Percentiles rank a stretch among this genome's conserved stretches.
Evolutionary conservation across 768 basidiomycete species (phyloP).

Genomic region (Amanita rubescens): DNA sequence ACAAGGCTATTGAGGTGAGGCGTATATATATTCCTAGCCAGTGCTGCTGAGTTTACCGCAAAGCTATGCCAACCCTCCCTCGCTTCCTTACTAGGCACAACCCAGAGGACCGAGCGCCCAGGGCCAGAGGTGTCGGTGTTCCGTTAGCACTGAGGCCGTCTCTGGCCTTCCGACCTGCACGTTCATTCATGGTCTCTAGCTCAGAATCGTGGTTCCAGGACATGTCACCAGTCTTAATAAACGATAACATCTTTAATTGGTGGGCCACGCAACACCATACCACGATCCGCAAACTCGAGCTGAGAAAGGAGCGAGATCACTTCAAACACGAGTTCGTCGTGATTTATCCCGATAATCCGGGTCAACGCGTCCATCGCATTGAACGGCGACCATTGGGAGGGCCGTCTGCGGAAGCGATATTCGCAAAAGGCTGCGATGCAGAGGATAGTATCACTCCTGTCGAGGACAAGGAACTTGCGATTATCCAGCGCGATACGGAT

Average conservation of each 20-base stretch:
- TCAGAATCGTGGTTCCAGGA: background rate
- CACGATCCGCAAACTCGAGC: background rate
- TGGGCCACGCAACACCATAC: background rate
- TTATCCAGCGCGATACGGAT: background rate
- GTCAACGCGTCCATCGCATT: background rate
- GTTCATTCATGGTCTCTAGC: background rate
- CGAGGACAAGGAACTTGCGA: background rate
- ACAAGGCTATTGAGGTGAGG: no score
- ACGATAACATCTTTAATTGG: background rate
- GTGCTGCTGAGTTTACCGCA: no score
- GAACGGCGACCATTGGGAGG: background rate
- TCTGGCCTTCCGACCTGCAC: background rate
- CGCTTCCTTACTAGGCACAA: no score
- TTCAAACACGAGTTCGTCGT: conserved; percentile 1
- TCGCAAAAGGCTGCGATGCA: background rate
- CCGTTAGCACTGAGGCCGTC: background rate
- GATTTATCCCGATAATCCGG: background rate
- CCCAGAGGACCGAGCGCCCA: background rate
- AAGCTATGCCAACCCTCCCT: no score
- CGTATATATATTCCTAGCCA: no score
- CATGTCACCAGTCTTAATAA: background rate
- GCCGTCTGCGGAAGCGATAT: background rate
- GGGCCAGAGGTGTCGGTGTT: background rate
- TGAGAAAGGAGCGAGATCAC: background rate
- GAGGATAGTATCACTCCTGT: background rate